These are phyloP conservation scores for Suhomyces ambrosiae DNA, from an alignment of 1,139 yeast species.

Conservation along the genomic window DNA sequence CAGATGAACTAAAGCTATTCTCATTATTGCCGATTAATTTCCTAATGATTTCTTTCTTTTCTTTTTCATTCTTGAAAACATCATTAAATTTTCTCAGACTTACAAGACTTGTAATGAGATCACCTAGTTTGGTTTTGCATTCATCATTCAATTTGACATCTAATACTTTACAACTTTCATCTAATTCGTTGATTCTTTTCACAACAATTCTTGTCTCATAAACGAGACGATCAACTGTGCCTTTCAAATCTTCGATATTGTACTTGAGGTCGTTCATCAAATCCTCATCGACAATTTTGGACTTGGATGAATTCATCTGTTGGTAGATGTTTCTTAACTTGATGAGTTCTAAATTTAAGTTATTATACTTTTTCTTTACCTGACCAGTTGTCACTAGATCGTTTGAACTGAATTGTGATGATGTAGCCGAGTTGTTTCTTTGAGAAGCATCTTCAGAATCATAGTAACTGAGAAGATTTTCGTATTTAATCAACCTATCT, in stretches of 20 bases:
- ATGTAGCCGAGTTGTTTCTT: not conserved
- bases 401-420: not conserved
- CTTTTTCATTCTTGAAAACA: conserved; percentile 33
- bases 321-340: conserved; percentile 33
- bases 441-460: conserved; percentile 1
- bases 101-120: conserved; percentile 41
- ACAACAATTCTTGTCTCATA: conserved; percentile 78
- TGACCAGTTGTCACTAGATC: conserved; percentile 17
- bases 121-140: conserved; percentile 28
- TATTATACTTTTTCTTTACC: conserved; percentile 29
- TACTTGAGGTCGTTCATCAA: conserved; percentile 39
- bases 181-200: conserved; percentile 78
- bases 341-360: conserved; percentile 35
- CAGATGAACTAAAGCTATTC: conserved; percentile 6
- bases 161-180: conserved; percentile 58
- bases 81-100: conserved; percentile 36
- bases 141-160: conserved; percentile 42
- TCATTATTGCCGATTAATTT: conserved; percentile 32
- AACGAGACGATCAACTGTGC: conserved; percentile 71
- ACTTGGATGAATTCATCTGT: conserved; percentile 33
- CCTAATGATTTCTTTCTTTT: conserved; percentile 30
- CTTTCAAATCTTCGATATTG: conserved; percentile 64
- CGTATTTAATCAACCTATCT: conserved; percentile 19
- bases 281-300: conserved; percentile 36
- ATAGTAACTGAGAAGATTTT: conserved; percentile 9